phyloP scores from a whole-genome alignment of 148 eudicot genomes.

The Cornus controversa region DNA sequence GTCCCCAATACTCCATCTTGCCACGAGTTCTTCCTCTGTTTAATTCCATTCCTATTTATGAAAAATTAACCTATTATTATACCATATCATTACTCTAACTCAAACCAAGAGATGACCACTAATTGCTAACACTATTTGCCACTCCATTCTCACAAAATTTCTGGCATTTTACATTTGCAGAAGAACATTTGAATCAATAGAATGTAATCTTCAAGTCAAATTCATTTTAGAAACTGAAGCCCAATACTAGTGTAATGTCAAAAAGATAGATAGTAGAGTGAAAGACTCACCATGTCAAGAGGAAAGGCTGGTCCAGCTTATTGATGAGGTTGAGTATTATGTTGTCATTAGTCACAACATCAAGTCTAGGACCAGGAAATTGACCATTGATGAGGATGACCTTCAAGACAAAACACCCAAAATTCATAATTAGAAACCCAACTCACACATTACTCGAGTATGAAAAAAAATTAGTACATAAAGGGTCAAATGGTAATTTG shows the following conservation, averaged over 20 bases:
- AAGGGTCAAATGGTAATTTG: neutral
- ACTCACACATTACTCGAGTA: neutral
- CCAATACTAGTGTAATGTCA: neutral
- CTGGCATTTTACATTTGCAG: neutral
- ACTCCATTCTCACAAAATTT: neutral
- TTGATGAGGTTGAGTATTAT: slow-evolving; percentile 74
- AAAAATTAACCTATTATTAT: slow-evolving; percentile 1
- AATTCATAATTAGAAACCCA: neutral
- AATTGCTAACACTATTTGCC: neutral
- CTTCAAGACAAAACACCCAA: slow-evolving; percentile 31
- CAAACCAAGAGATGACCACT: neutral
- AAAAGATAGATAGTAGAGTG: neutral
- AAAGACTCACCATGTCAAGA: slow-evolving; percentile 73
- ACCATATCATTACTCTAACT: neutral
- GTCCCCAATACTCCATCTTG: slow-evolving; percentile 98
- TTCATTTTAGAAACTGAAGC: neutral
- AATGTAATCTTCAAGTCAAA: neutral
- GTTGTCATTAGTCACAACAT: slow-evolving; percentile 85
- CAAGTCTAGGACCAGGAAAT: slow-evolving; percentile 88
- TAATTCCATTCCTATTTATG: slow-evolving; percentile 80
- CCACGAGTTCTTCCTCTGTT: slow-evolving; percentile 98
- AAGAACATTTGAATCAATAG: neutral
- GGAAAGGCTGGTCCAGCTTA: slow-evolving; percentile 79
- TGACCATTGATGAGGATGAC: slow-evolving; percentile 91
- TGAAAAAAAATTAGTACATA: neutral